Evolutionary conservation across 192 early-diverging fungal species (phyloP), one percentile per base, ranked within the genome.

Genomic region (Coemansia sp.): DNA sequence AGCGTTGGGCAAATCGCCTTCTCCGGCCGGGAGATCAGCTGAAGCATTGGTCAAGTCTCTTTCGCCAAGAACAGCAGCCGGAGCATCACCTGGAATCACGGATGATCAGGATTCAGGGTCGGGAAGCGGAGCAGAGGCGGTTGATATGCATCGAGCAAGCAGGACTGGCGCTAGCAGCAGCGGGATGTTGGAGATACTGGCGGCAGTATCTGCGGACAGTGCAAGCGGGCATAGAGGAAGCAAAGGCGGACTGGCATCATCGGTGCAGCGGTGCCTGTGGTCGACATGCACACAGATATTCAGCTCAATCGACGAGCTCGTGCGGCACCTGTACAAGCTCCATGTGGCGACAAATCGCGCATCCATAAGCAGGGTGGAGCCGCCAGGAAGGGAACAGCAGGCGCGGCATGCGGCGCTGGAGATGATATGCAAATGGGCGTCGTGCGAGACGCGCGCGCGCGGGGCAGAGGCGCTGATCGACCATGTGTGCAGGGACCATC

Each of bases 211-310:
- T 13, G 6, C 15, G 8, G 22, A 48, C 6, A 25, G 45, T 23
- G 45, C 22, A 4, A 25, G 1, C 22, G 14, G 44, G 20, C 44
- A 48, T 11, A 25, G 10, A 6, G 25, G 10, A 25, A 48, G 23
- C 23, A 23, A 8, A 25, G 45, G 45, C 22, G 45, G 45, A 10
- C 52, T 54, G 19, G 52, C 52, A 33, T 20, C 28, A 1, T 10
- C 50, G 2, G 57, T 13, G 23, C 65, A 63, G 55, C 76, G 48
- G 40, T 96, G 94, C 58, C 75, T 85, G 42, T 96, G 94, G 94
- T 67, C 71, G n/a, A 82, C 78, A 0, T 95, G 93, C 64, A 67
- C 70, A 59, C 75, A 68, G 50, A 68, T 68, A 57, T 82, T 82
- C 36, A 31, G 20, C 28, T 64, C 81, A 42, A 61, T 83, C 29